A percentile compares a stretch with the other conserved stretches of the same genome.
phyloP scores from a whole-genome alignment of 192 early-diverging fungal genomes.

The Oehlia diaphana region DNA sequence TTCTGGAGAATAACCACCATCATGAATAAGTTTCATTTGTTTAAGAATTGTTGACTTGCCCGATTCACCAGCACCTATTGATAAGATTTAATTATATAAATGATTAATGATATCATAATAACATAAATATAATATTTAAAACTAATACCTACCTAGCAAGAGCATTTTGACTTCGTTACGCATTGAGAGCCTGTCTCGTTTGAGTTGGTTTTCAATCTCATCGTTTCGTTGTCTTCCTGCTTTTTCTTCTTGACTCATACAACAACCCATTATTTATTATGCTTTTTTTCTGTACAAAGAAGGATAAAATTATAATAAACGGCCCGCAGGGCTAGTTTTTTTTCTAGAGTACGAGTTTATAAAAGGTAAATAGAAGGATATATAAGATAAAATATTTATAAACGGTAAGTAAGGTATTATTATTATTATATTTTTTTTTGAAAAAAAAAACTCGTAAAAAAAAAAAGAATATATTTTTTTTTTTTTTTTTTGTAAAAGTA shows the following conservation, averaged over 20 bases:
- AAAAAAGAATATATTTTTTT: background rate
- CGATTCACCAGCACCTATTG: constrained; percentile 89
- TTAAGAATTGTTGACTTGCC: constrained; percentile 98
- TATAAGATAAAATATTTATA: no score
- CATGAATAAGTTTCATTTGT: constrained; percentile 98
- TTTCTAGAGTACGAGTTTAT: background rate
- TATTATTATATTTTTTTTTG: no score
- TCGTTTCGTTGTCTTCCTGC: constrained; percentile 85
- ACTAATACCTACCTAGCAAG: constrained; percentile 63
- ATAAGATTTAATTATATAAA: background rate
- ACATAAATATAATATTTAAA: background rate
- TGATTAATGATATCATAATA: background rate
- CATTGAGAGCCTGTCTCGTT: constrained; percentile 76
- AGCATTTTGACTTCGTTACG: constrained; percentile 97
- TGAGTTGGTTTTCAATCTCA: constrained; percentile 89
- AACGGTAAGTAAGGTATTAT: no score
- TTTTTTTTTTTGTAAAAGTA: no score
- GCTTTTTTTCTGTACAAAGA: background rate
- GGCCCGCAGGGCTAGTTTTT: background rate
- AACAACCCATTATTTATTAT: constrained; percentile 76
- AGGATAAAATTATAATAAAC: background rate
- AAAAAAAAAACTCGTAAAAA: no score
- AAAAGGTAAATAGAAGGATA: background rate
- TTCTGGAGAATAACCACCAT: constrained; percentile 85
- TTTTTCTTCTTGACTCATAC: constrained; percentile 79